Evolutionary conservation across 352 stramenopile genomes (phyloP), one percentile per base, ranked within the genome.

Genomic region (Saprolegnia diclina): DNA sequence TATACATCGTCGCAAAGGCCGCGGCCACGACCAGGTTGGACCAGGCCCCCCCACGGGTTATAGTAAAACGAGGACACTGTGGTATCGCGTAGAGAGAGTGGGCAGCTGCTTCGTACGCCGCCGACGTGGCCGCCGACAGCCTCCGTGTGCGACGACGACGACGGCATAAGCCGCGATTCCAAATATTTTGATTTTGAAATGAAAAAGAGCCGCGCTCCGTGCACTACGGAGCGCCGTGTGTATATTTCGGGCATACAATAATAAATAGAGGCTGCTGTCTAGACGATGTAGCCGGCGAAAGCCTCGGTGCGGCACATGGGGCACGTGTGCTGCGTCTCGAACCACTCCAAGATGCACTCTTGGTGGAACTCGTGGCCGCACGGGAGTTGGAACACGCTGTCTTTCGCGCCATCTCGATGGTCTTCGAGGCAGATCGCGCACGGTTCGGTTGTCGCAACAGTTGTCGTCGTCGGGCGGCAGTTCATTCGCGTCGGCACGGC

Each of bases 341-440:
- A 89, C 83, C 83, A 91, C 71, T 86, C 75, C 48, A 89, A 81
- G 37, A 89, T 77, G 52, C 83, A 91, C 74, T 91, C 80, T 74
- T 91, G 80, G 68, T 91, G 83, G 64, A 89, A 91, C 32, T 83
- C 75, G 65, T 91, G 83, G 16, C 61, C 72, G 57, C 83, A 91
- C 21, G 81, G 81, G 13, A 91, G 69, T 63, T 77, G 19, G 26
- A 69, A 59, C 11, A 40, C 35, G 52, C 13, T 16, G 13, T 16
- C 52, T 11, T 59, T 59, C 1, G 9, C 11, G 19, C 16, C 11
- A 14, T 18, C 3, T 48, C 29, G 2, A 5, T 54, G 46, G 24
- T 59, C 52, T n/a, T 59, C 52, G 35, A 59, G 52, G 9, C 52
- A 59, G 35, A 59, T 59, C 13, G 52, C 52, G 19, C 52, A 59